A percentile compares a stretch with the other conserved stretches of the same genome.
Conservation (phyloP, 2,329 filamentous ascomycete genomes). For the Knoxdaviesia capensis region DNA sequence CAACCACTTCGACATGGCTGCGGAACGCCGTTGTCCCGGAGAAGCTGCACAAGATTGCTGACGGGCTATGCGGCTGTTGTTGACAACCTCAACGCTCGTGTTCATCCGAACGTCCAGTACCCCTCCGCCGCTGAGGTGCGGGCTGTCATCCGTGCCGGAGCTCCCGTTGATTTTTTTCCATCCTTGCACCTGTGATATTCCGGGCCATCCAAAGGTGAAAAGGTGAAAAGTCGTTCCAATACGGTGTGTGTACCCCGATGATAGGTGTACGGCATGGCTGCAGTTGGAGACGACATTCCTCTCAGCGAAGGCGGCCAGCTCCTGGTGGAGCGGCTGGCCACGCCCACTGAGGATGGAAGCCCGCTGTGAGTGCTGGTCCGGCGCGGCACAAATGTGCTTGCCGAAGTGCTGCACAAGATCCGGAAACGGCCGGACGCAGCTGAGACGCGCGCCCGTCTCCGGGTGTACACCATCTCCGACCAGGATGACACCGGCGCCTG, state of each 20-base stretch:
- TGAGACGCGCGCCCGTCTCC: conserved; percentile 18
- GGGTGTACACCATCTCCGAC: conserved; percentile 36
- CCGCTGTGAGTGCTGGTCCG: conserved; percentile 31
- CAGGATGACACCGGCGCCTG: conserved; percentile 36
- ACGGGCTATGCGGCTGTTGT: conserved; percentile 22
- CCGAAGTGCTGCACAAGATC: conserved; percentile 23
- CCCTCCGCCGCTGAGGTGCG: conserved; percentile 16
- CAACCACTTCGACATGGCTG: conserved; percentile 24
- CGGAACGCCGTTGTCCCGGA: conserved; percentile 17
- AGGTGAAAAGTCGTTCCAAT: not conserved
- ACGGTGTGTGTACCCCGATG: no score
- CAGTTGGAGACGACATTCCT: conserved; percentile 11
- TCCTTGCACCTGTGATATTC: no score
- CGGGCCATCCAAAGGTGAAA: no score
- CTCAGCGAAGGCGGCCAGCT: conserved; percentile 19
- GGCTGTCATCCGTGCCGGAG: conserved; percentile 16
- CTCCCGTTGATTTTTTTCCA: conserved; percentile 10
- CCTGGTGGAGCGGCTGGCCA: conserved; percentile 14
- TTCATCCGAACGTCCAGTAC: conserved; percentile 20
- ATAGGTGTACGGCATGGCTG: conserved; percentile 14
- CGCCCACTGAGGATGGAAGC: conserved; percentile 9
- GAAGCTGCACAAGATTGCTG: conserved; percentile 20
- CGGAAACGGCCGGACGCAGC: conserved; percentile 12
- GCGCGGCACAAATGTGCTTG: conserved; percentile 32
- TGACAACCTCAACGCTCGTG: conserved; percentile 26